Base-by-base conservation (phyloP, 1,139 yeast genomes). In the Tardiomyces depauwii region DNA sequence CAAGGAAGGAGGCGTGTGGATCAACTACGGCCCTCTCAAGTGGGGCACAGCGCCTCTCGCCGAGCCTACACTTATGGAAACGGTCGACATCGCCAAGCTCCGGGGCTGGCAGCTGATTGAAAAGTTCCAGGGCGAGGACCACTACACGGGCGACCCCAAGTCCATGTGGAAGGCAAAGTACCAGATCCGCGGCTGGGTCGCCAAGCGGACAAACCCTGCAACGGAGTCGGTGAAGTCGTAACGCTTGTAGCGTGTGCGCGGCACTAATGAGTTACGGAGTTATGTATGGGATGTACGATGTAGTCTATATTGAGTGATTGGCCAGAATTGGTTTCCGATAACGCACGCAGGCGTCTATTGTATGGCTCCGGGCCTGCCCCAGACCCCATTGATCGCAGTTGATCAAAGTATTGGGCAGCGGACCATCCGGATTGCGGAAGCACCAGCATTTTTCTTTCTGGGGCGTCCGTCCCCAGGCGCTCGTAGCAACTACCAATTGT, bases 11-110 rank as follows among this genome's bases (percentile, higher is more conserved):
- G 78, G 84, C 0, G 71, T 71, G 46, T 87, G 95, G 96, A 78
- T 87, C 51, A 87, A 87, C 59, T 72, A 78, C 18, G 96, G 96
- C 0, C 96, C 96, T 0, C 68, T 87, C 51, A 87, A 87, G 62
- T 87, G 87, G 64, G 96, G 96, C 0, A 78, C 87, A 2, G 88
- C 89, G 1, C 93, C 96, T 1, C 77, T 75, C 53, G 83, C 80
- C 1, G 95, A 86, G 60, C 66, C 85, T 25, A 80, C 78, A 30
- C 68, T 76, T 18, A 80, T 80, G 18, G 96, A 87, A 57, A 59
- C 87, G 42, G 60, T 65, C 14, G 54, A 60, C n/a, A 57, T 82
- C 12, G 66, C 88, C 36, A 51, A 60, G 21, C 47, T 66, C 1
- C 67, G 79, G 64, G 89, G 89, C 0, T 87, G 95, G 93, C 60